Base-by-base conservation (phyloP, 306 rosid species). In the Castanospermum australe region DNA sequence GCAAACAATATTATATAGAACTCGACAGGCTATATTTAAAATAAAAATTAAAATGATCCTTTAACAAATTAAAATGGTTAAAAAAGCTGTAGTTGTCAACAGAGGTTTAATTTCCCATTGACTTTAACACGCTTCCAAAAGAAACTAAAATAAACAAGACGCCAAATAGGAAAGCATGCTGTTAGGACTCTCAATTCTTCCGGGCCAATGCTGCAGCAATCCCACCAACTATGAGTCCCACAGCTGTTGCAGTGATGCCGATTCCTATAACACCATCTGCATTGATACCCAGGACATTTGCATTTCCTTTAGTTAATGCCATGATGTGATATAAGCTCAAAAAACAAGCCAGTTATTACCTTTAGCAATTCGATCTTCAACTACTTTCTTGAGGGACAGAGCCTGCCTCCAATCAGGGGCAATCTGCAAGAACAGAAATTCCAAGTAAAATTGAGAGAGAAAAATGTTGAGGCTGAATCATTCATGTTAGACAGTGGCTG, bases 351-450 rank as follows among this genome's bases (percentile, higher is more conserved):
- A 45, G 50, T 44, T 11, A 66, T 78, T 78, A 92, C 97, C 97
- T 80, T 94, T 92, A 32, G 91, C 91, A 78, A 94, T 89, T 73
- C 70, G 73, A 44, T 91, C 97, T 82, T 92, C 97, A 8, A 89
- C 87, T 24, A 84, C 12, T 72, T 87, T 91, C 85, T 89, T 90
- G 66, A 92, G 92, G 62, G 84, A 67, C 73, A 67, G 80, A 48
- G 97, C 96, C 83, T 94, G 97, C 76, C 98, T 90, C 98, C 97
- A 94, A 83, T 91, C 97, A 67, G 98, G 97, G 51, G 93, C 97
- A 87, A 89, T 88, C 98, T 94, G 83, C 87, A 79, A 84, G 60
- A 82, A 64, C 82, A 79, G 76, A 73, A 51, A 41, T 50, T 35
- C 20, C 52, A 41, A 51, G 5, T 17, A 24, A 41, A 55, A 33